A percentile compares a stretch with the other conserved stretches of the same genome.
These are phyloP conservation scores for Novymonas esmeraldas DNA, from an alignment of 208 protist genomes.

Conservation along the genomic window DNA sequence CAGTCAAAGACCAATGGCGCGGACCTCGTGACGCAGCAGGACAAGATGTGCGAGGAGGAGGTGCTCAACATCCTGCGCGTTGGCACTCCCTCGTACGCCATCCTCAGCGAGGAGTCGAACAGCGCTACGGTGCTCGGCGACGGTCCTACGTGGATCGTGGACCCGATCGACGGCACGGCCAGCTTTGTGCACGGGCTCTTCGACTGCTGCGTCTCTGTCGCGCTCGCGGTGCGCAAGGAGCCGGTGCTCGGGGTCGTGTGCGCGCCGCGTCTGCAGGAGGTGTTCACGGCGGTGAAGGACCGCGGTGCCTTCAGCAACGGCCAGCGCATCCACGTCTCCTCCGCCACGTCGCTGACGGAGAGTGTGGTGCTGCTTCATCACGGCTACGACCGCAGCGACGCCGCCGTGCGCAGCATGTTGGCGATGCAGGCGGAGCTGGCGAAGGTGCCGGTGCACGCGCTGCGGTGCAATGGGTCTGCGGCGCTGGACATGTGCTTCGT, in stretches of 20 bases:
- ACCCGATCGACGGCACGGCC: constrained; percentile 79
- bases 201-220: constrained; percentile 89
- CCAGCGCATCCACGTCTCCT: constrained; percentile 81
- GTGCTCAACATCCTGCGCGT: constrained; percentile 60
- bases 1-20: constrained; percentile 46
- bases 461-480: constrained; percentile 73
- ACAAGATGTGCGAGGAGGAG: constrained; percentile 81
- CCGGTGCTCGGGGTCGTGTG: constrained; percentile 81
- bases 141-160: constrained; percentile 84
- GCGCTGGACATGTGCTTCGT: constrained; percentile 91
- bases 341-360: constrained; percentile 38
- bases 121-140: constrained; percentile 40
- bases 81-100: constrained; percentile 60
- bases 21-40: constrained; percentile 78
- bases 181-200: constrained; percentile 86
- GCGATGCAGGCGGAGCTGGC: constrained; percentile 67
- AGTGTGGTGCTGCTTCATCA: constrained; percentile 74
- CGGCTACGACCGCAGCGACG: constrained; percentile 50
- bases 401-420: constrained; percentile 53
- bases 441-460: constrained; percentile 62
- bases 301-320: constrained; percentile 88
- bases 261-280: constrained; percentile 75
- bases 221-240: constrained; percentile 70
- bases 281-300: constrained; percentile 78
- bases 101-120: constrained; percentile 72